Percentiles rank a stretch among this genome's conserved stretches.
Evolutionary conservation across 169 alveolate genomes (phyloP).

Genomic region (Plasmodium fragile): DNA sequence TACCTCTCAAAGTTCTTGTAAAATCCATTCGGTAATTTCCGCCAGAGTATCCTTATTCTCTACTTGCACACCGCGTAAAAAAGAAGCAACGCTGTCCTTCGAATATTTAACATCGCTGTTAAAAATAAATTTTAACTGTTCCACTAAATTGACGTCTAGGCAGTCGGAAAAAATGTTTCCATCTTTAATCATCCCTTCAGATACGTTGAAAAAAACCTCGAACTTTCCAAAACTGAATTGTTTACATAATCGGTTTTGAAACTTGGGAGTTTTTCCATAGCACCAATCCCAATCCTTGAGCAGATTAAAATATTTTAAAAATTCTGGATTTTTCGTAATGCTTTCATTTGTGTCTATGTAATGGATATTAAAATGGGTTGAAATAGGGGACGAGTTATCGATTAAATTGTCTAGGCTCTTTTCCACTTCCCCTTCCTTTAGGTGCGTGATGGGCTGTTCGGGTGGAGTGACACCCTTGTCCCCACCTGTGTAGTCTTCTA

Average conservation of each 20-base stretch:
- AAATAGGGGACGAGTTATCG: background rate
- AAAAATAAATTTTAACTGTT: conserved; percentile 62
- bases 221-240: conserved; percentile 52
- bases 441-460: background rate
- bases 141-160: conserved; percentile 82
- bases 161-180: conserved; percentile 82
- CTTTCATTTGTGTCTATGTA: conserved; percentile 55
- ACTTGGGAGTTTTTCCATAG: conserved; percentile 88
- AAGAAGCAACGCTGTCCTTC: conserved; percentile 17
- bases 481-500: background rate
- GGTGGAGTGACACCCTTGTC: background rate
- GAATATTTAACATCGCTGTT: conserved; percentile 65
- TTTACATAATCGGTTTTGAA: conserved; percentile 53
- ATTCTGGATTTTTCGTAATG: conserved; percentile 69
- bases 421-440: background rate
- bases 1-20: conserved; percentile 22
- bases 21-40: conserved; percentile 49
- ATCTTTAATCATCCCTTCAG: conserved; percentile 55
- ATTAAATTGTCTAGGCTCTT: background rate
- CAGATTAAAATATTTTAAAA: conserved; percentile 49
- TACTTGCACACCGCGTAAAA: conserved; percentile 34
- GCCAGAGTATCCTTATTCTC: conserved; percentile 34
- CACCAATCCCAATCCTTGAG: conserved; percentile 89
- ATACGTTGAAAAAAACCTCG: conserved; percentile 41
- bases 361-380: conserved; percentile 27